Percentiles rank a stretch among this genome's conserved stretches.
Evolutionary conservation across 2,329 filamentous ascomycete genomes (phyloP).

Genomic region (Colletotrichum gloeosporioides): DNA sequence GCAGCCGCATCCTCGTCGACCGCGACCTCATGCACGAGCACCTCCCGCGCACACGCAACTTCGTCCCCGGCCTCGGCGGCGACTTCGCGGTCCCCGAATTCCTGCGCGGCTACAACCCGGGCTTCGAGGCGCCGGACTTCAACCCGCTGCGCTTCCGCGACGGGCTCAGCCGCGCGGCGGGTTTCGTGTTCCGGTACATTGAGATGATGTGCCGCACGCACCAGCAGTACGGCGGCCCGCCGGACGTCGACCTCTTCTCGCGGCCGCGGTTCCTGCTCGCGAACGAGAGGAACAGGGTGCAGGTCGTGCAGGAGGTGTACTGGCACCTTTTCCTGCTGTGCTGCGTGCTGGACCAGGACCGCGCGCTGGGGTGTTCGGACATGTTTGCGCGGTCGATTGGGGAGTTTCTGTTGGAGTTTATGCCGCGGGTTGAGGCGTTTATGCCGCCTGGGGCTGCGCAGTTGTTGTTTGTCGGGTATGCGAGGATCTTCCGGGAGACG

Average conservation of each 20-base stretch:
- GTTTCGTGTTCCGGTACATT: slow-evolving; percentile 15
- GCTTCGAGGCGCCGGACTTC: background rate
- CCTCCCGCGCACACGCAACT: slow-evolving; percentile 16
- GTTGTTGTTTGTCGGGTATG: slow-evolving; percentile 12
- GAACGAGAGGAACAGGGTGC: background rate
- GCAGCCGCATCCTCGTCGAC: background rate
- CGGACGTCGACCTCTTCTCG: background rate
- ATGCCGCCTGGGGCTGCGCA: slow-evolving; percentile 1
- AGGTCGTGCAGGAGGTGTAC: slow-evolving; percentile 9
- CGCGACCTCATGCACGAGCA: slow-evolving; percentile 9
- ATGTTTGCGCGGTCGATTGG: slow-evolving; percentile 27
- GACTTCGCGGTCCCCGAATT: slow-evolving; percentile 13
- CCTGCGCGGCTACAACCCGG: slow-evolving; percentile 3
- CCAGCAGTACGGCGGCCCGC: background rate
- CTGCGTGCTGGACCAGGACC: slow-evolving; percentile 30
- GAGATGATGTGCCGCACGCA: background rate
- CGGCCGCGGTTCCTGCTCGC: slow-evolving; percentile 8
- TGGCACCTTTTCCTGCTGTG: slow-evolving; percentile 26
- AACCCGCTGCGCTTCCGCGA: background rate
- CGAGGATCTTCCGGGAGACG: slow-evolving; percentile 17
- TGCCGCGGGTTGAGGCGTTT: slow-evolving; percentile 17
- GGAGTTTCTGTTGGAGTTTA: slow-evolving; percentile 27
- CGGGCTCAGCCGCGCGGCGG: background rate
- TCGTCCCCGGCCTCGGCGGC: background rate
- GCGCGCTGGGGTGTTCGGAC: slow-evolving; percentile 31